Base-by-base conservation (phyloP, 441 rosid species). In the Euphorbia celastroides region DNA sequence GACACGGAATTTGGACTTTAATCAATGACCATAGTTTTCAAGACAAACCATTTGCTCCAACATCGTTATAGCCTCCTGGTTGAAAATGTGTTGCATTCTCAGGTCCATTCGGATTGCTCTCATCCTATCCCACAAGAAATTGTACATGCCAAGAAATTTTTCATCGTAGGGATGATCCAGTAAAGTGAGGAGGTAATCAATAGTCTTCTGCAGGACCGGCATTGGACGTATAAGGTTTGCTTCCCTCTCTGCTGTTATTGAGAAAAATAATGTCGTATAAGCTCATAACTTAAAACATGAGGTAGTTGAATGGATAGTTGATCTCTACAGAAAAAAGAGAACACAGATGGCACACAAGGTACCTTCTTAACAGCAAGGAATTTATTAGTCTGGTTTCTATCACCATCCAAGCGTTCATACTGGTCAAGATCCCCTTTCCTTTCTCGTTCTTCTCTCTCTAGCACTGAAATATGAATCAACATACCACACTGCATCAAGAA, bases 91-190 rank as follows among this genome's bases (percentile, higher is more conserved):
- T 68, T 92, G 98, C 98, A 92, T 94, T 78, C 99, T 75, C 70
- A 94, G 82, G 75, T 94, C 99, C 97, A 94, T 89, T 62, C 98
- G 83, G 62, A 92, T 79, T 60, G 98, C 97, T 79, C 99, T 86
- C 98, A 94, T 92, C 80, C 99, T 86, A 80, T 94, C 99, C 99
- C 99, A 94, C 67, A 94, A 77, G 75, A 94, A 94, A 77, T 94
- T 94, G 70, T 92, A 92, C 73, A 83, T 77, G 83, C 94, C 87
- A 60, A 94, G 93, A 81, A 94, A 88, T 64, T 81, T 76, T 65
- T 86, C 85, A 76, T 86, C 84, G 65, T 89, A 92, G 63, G 93
- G 93, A 75, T 81, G 91, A 82, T 88, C 91, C 20, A 94, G 88
- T 84, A 92, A 82, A 81, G 75, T 70, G 51, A 94, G 88, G 69